Base-by-base conservation (phyloP, 179 eudicot genomes). In the Beta macrorhiza region DNA sequence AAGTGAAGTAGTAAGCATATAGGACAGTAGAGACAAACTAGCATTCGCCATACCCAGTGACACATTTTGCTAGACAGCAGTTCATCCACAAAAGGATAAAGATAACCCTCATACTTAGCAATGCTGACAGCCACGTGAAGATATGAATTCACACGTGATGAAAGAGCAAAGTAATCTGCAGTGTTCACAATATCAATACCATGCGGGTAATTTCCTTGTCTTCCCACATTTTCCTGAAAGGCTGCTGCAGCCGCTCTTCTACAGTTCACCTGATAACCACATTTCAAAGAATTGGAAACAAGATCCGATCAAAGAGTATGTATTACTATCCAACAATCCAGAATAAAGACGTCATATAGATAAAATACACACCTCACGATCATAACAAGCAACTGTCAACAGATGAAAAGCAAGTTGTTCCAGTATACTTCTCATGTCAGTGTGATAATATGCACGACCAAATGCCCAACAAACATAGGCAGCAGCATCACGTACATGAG, bases 401-500 rank as follows among this genome's bases (percentile, higher is more conserved):
- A 96, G 96, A 88, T 96, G 98, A 12, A 97, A 95, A 79, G 98
- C 93, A 82, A 96, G 97, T 86, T 90, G 91, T 78, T 90, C 90
- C 83, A 96, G 86, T 82, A 94, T 84, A 78, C 88, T 85, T 83
- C 87, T 86, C 98, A 96, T 96, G 87, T 96, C 98, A 16, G 83
- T 76, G 80, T 92, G 93, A 83, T 79, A 88, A 87, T 96, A 96
- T 81, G 99, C 97, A 82, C 99, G 97, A 69, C 99, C 98, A 87
- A 96, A 96, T 75, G 99, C 99, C 99, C 99, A 96, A 82, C 99
- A 96, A 85, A 96, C 99, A 92, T 96, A 96, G 75, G 99, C 98
- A 78, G 99, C 99, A 80, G 99, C 99, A 91, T 96, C 99, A 84
- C 98, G 98, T 44, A 96, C 98, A 83, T 96, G 99, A 17, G 99